phyloP scores from a whole-genome alignment of 192 early-diverging fungal genomes.

The Coemansia sp. region DNA sequence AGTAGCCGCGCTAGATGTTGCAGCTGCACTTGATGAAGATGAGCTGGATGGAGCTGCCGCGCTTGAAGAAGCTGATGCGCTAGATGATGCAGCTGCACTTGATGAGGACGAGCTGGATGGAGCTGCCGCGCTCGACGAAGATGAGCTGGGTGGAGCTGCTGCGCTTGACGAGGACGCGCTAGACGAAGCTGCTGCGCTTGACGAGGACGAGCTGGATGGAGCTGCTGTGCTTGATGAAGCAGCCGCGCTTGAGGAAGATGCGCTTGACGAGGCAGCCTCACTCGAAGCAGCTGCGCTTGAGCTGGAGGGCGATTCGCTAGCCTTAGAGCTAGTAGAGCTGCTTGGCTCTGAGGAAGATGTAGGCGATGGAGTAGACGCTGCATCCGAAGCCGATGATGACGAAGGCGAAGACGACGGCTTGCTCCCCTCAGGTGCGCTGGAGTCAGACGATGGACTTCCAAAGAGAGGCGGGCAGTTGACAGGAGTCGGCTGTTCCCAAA shows the following conservation, averaged over 20 bases:
- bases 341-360: no score
- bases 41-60: no score
- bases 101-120: not conserved
- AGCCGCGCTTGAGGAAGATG: not conserved
- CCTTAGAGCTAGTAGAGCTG: not conserved
- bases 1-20: not conserved
- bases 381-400: not conserved
- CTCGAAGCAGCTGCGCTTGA: no score
- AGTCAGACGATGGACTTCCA: not conserved
- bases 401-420: not conserved
- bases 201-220: no score
- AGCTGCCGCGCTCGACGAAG: not conserved
- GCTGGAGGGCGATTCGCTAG: not conserved
- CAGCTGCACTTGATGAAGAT: not conserved
- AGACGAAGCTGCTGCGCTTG: no score
- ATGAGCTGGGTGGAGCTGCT: no score
- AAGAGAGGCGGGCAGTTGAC: slow-evolving; percentile 3
- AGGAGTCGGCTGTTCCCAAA: slow-evolving; percentile 4
- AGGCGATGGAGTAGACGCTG: not conserved
- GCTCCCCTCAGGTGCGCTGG: not conserved
- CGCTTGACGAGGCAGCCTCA: not conserved
- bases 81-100: no score
- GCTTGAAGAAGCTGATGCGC: no score
- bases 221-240: no score
- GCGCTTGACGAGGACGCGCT: not conserved